These are phyloP conservation scores for Cystobasidium slooffiae DNA, from an alignment of 1,284 basidiomycete genomes.

Conservation along the genomic window DNA sequence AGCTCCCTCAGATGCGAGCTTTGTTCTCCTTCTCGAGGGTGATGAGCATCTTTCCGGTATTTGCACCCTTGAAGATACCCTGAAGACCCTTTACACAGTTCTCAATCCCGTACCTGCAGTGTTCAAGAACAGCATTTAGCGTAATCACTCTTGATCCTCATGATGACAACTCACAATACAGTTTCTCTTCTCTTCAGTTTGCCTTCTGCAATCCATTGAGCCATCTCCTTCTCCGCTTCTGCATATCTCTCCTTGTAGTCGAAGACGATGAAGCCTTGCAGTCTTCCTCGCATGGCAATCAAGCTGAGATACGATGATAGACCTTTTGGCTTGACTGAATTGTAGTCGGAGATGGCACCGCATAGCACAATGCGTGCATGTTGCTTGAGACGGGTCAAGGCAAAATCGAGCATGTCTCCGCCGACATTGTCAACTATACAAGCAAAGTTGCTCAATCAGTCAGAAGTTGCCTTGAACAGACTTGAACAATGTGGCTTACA, in stretches of 20 bases:
- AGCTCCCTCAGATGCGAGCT: slow-evolving; percentile 20
- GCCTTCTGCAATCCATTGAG: slow-evolving; percentile 65
- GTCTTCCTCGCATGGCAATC: slow-evolving; percentile 73
- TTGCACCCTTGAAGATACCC: slow-evolving; percentile 47
- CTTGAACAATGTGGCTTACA: too few species aligned
- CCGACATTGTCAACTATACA: slow-evolving; percentile 80
- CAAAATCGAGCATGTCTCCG: slow-evolving; percentile 73
- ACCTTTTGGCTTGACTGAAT: slow-evolving; percentile 55
- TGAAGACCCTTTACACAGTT: slow-evolving; percentile 46
- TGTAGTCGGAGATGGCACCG: slow-evolving; percentile 67
- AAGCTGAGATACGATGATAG: slow-evolving; percentile 62
- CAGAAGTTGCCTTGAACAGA: not conserved
- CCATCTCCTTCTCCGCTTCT: slow-evolving; percentile 60
- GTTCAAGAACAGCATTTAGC: not conserved
- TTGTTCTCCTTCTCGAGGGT: slow-evolving; percentile 41
- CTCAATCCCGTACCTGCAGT: slow-evolving; percentile 45
- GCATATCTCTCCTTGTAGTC: slow-evolving; percentile 63
- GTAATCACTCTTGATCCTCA: not conserved
- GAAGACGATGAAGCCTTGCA: slow-evolving; percentile 78
- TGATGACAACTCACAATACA: slow-evolving; percentile 15
- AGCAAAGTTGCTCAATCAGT: not conserved
- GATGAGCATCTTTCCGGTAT: slow-evolving; percentile 51
- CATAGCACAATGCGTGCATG: slow-evolving; percentile 75
- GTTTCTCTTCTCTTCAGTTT: slow-evolving; percentile 75
- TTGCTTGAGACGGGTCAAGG: slow-evolving; percentile 72